phyloP scores from a whole-genome alignment of 768 basidiomycete genomes.

The Tylopilus plumbeoviolaceoides region DNA sequence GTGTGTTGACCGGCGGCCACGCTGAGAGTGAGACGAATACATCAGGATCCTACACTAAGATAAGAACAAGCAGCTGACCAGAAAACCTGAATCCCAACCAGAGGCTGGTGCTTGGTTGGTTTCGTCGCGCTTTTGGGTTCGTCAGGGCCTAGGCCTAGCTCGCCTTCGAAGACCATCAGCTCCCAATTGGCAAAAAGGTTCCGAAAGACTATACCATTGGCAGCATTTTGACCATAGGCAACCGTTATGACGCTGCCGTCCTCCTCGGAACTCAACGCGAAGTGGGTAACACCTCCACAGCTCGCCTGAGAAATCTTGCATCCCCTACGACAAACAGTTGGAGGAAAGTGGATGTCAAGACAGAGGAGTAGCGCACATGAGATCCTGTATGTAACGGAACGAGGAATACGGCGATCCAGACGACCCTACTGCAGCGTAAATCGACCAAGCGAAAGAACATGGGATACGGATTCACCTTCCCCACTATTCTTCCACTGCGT shows the following conservation, averaged over 20 bases:
- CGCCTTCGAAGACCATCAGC: conserved; percentile 40
- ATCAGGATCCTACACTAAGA: not conserved
- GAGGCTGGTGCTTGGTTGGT: conserved; percentile 63
- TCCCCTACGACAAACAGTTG: conserved; percentile 43
- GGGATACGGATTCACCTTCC: conserved; percentile 52
- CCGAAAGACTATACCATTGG: conserved; percentile 50
- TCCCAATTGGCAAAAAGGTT: not conserved
- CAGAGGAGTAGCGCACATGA: conserved; percentile 50
- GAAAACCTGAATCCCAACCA: conserved; percentile 77
- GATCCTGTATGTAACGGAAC: conserved; percentile 83
- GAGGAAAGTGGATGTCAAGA: not conserved
- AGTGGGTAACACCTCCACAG: conserved; percentile 89
- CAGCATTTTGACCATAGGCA: conserved; percentile 82
- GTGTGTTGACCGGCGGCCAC: conserved; percentile 86
- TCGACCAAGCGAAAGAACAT: not conserved
- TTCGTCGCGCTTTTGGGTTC: conserved; percentile 87
- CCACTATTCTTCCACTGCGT: conserved; percentile 91
- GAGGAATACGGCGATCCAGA: conserved; percentile 83
- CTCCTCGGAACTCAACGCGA: conserved; percentile 71
- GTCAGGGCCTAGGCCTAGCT: conserved; percentile 76
- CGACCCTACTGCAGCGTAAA: conserved; percentile 61
- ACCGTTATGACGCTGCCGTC: conserved; percentile 78
- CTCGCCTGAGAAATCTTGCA: conserved; percentile 69
- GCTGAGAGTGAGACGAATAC: conserved; percentile 46
- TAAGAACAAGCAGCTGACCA: conserved; percentile 44